Evolutionary conservation across 208 protist genomes (phyloP).

Genomic region (Acanthamoeba triangularis): DNA sequence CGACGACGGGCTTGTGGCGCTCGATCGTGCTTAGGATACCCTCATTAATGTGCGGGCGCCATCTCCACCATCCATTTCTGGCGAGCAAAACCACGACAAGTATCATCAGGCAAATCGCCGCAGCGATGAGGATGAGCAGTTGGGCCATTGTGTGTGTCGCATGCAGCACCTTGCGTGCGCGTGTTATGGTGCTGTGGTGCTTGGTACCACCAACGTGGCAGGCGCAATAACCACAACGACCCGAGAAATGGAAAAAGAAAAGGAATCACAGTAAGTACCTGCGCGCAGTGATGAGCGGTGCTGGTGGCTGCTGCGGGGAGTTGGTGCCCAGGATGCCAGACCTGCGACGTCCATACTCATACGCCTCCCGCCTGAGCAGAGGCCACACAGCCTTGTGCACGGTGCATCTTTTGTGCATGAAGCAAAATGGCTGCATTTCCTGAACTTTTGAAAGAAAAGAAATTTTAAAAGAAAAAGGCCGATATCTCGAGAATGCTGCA

Average conservation of each 20-base stretch:
- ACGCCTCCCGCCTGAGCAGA: too few species aligned
- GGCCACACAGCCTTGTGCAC: too few species aligned
- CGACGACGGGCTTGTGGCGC: slow-evolving; percentile 44
- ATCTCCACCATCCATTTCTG: not conserved
- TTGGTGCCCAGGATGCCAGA: too few species aligned
- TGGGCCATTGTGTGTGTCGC: not conserved
- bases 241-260: not conserved
- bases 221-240: not conserved
- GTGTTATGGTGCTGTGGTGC: not conserved
- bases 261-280: not conserved
- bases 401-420: too few species aligned
- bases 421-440: too few species aligned
- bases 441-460: not conserved
- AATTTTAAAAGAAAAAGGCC: not conserved
- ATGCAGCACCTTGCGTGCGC: too few species aligned
- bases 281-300: too few species aligned
- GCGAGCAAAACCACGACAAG: not conserved
- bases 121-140: not conserved
- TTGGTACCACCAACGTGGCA: too few species aligned
- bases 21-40: not conserved
- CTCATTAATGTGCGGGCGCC: slow-evolving; percentile 29
- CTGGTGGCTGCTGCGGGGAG: too few species aligned
- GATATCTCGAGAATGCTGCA: not conserved
- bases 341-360: too few species aligned
- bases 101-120: not conserved